Base-by-base conservation (phyloP, 2,329 filamentous ascomycete genomes). In the Trichoderma sp. region DNA sequence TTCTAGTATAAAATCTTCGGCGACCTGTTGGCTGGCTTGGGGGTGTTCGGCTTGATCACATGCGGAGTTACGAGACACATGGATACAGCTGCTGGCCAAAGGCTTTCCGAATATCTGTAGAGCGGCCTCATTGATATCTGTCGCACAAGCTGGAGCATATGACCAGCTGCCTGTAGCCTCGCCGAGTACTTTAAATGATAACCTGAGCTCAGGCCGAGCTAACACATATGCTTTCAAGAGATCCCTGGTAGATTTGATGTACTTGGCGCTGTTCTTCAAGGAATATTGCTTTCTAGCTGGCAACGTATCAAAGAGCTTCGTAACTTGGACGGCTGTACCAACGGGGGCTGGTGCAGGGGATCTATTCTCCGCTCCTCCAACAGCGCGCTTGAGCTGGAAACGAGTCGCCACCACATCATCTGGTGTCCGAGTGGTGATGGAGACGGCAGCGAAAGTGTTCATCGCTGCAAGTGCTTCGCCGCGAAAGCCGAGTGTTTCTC, bases 401-500 rank as follows among this genome's bases (percentile, higher is more conserved):
- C 76, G 75, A 4, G 81, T 81, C 1, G 88, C 91, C 7, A 90
- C 83, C 1, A 83, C 77, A 70, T 93, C 90, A 2, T 83, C 83
- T 37, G 85, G 81, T 3, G 87, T 87, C 70, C 87, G 86, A 4
- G 91, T 94, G 16, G 84, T 90, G 61, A 94, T 80, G 8, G 79
- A 81, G 54, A 94, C 79, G 4, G 83, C 81, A 46, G 87, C 88
- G 68, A 92, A 76, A 52, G 85, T 83, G 69, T 87, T 89, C 69
- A 85, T 84, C 76, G 87, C 89, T 49, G 91, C 90, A 70, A 95
- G 80, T 18, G 91, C 91, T 75, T 93, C 87, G 24, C 92, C 92
- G 43, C 92, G 86, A 75, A 94, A 95, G 2, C 92, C 92, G n/a
- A 94, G 83, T 37, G 85, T 89, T 54, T 80, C 82, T 1, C 86